These are phyloP conservation scores for Zostera marina DNA, from an alignment of 116 monocot genomes.

Conservation along the genomic window DNA sequence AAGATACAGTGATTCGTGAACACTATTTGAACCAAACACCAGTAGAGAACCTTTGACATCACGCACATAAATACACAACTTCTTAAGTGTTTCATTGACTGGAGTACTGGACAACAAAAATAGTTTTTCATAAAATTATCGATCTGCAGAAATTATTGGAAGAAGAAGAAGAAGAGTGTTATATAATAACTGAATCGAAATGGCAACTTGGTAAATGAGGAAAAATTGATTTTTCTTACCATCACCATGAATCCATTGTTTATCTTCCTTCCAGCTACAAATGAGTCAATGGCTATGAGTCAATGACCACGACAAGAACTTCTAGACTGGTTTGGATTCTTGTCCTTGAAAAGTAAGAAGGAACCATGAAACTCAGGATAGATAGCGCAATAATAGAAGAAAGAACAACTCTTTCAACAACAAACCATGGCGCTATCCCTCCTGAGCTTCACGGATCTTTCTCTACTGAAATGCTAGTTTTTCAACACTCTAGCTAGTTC, in stretches of 20 bases:
- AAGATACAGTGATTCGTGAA: background rate
- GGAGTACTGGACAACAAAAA: background rate
- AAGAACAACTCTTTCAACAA: background rate
- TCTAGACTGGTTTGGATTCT: background rate
- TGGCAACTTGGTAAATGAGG: no score
- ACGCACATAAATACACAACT: background rate
- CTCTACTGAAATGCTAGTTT: slow-evolving; percentile 1
- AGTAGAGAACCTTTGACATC: background rate
- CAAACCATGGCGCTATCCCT: slow-evolving; percentile 27
- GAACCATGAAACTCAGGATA: slow-evolving; percentile 33
- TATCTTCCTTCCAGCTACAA: no score
- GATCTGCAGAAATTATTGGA: no score
- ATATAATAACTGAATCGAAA: no score
- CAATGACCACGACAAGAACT: background rate
- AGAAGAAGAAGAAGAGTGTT: no score
- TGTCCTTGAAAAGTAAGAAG: slow-evolving; percentile 8
- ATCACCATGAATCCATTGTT: no score
- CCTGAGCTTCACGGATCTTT: slow-evolving; percentile 26
- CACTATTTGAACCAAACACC: background rate
- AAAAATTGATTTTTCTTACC: no score
- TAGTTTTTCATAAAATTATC: no score
- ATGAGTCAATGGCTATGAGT: background rate
- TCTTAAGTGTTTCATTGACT: background rate
- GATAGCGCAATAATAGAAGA: slow-evolving; percentile 17
- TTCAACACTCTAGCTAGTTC: no score